Evolutionary conservation across 2,329 filamentous ascomycete species (phyloP).

Genomic region (Nothopassalora personata): DNA sequence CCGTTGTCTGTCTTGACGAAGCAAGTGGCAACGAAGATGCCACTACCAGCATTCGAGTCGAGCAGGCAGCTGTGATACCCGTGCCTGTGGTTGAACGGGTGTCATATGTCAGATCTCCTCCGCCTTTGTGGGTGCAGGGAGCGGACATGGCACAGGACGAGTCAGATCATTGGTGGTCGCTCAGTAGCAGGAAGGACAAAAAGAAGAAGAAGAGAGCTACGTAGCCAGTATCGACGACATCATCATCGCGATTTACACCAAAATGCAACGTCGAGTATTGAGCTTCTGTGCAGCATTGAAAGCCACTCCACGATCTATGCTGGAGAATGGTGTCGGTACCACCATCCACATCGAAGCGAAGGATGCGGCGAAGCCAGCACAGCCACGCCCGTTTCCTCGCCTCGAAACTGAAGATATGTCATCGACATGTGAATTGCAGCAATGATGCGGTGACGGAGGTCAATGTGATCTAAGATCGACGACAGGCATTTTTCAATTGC

Average conservation of each 20-base stretch:
- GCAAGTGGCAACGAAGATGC: background rate
- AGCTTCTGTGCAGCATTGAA: too few relatives aligned
- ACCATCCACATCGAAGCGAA: background rate
- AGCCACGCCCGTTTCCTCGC: background rate
- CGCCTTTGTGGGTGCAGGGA: background rate
- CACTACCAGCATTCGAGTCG: background rate
- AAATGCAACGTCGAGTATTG: too few relatives aligned
- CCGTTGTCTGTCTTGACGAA: constrained; percentile 6
- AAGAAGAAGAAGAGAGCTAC: background rate
- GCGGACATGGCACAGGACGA: background rate
- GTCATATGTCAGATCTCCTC: background rate
- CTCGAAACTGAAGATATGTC: background rate
- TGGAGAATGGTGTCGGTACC: background rate
- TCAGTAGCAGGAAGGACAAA: background rate
- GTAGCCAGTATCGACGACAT: background rate
- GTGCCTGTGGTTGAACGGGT: background rate
- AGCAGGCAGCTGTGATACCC: background rate
- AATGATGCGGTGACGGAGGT: too few relatives aligned
- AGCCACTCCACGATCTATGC: too few relatives aligned
- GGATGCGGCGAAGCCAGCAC: background rate
- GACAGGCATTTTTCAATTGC: too few relatives aligned
- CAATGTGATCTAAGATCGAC: too few relatives aligned
- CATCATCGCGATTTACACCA: background rate
- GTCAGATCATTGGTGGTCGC: background rate
- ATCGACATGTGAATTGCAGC: background rate